Conservation (phyloP, 1,284 basidiomycete genomes). For the Cryptococcus sp. region DNA sequence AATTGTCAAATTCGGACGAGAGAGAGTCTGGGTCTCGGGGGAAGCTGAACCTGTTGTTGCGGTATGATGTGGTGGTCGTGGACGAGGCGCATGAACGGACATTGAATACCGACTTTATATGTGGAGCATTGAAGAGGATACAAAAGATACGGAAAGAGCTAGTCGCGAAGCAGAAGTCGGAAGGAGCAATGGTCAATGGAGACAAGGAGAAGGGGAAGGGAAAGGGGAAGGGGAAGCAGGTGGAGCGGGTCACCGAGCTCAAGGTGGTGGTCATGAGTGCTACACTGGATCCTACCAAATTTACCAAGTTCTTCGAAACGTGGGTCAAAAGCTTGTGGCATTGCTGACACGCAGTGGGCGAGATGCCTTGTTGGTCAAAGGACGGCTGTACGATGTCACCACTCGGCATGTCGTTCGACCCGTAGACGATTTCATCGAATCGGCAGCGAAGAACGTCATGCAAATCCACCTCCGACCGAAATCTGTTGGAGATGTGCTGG, state of each 20-base stretch:
- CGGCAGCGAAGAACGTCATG: constrained; percentile 82
- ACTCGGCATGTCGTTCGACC: constrained; percentile 67
- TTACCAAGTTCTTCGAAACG: constrained; percentile 80
- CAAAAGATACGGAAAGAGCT: constrained; percentile 60
- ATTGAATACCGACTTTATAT: constrained; percentile 86
- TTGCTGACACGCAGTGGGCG: constrained; percentile 13
- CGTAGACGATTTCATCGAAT: constrained; percentile 80
- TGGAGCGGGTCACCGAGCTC: constrained; percentile 46
- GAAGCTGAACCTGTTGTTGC: constrained; percentile 55
- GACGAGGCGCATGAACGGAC: constrained; percentile 98
- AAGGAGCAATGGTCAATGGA: constrained; percentile 12
- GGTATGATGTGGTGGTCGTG: constrained; percentile 84
- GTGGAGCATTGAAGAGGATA: constrained; percentile 86
- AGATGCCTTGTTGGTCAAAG: constrained; percentile 79
- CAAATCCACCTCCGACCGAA: constrained; percentile 77
- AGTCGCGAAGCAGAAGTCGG: constrained; percentile 47
- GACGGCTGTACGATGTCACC: constrained; percentile 86
- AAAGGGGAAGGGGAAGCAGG: constrained; percentile 19
- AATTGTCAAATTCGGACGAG: neutral
- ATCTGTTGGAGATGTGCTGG: constrained; percentile 70
- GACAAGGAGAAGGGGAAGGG: constrained; percentile 34
- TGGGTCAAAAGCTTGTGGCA: constrained; percentile 44
- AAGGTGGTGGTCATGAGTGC: constrained; percentile 97
- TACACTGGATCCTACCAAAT: constrained; percentile 90
- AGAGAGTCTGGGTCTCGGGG: neutral